A percentile compares a stretch with the other conserved stretches of the same genome.
These are phyloP conservation scores for Didymella pinodella DNA, from an alignment of 2,329 filamentous ascomycete genomes.

Conservation along the genomic window DNA sequence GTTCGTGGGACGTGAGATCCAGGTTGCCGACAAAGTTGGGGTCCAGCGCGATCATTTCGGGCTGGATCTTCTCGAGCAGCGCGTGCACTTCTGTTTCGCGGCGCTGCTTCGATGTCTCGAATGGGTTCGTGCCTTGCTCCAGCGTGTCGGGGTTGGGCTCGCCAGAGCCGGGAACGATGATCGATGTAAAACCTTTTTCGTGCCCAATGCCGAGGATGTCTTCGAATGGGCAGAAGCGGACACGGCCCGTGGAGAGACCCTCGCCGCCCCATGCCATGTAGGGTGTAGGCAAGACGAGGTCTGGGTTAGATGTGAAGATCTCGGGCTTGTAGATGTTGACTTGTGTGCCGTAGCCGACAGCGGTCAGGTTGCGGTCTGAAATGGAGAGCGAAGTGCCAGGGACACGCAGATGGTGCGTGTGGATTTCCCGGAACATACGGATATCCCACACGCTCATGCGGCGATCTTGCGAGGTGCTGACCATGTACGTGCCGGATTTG, in stretches of 20 bases:
- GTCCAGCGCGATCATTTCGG: slow-evolving; percentile 96
- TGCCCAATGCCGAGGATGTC: slow-evolving; percentile 89
- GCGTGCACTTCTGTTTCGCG: slow-evolving; percentile 90
- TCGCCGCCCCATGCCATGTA: slow-evolving; percentile 95
- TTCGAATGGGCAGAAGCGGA: slow-evolving; percentile 93
- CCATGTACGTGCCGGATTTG: slow-evolving; percentile 93
- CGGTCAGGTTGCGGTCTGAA: slow-evolving; percentile 86
- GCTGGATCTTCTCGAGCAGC: slow-evolving; percentile 91
- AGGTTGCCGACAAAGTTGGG: slow-evolving; percentile 91
- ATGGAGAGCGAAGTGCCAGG: slow-evolving; percentile 86
- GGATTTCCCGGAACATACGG: slow-evolving; percentile 90
- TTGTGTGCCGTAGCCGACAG: slow-evolving; percentile 89
- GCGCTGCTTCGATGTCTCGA: slow-evolving; percentile 90
- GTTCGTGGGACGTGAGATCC: slow-evolving; percentile 80
- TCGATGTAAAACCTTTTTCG: slow-evolving; percentile 83
- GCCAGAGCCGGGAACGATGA: slow-evolving; percentile 92
- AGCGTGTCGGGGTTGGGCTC: slow-evolving; percentile 96
- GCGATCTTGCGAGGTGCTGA: slow-evolving; percentile 86
- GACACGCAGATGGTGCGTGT: slow-evolving; percentile 83
- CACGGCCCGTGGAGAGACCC: slow-evolving; percentile 78
- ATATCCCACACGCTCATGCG: slow-evolving; percentile 98
- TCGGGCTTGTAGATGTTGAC: slow-evolving; percentile 86
- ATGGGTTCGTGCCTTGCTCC: slow-evolving; percentile 81
- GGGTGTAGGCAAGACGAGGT: slow-evolving; percentile 81
- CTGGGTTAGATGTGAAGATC: slow-evolving; percentile 77